Conservation (phyloP, 805 yeast genomes). For the Ogataea methanolica region DNA sequence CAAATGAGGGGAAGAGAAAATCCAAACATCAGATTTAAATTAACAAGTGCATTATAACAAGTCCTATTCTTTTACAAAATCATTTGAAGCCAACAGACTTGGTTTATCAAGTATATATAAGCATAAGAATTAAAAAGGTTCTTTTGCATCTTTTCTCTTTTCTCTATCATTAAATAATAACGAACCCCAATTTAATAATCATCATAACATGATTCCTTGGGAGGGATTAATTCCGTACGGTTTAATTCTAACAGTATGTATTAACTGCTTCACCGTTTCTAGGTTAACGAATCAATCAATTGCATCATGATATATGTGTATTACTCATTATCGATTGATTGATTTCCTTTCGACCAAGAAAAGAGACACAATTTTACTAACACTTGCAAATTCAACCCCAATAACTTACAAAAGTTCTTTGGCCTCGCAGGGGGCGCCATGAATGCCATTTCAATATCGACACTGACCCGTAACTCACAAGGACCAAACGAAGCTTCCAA, state of each 20-base stretch:
- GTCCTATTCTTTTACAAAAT: too few relatives aligned
- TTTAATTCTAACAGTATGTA: constrained; percentile 47
- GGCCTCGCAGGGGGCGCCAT: constrained; percentile 51
- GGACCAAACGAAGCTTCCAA: constrained; percentile 31
- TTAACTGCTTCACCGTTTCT: not conserved
- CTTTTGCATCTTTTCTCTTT: not conserved
- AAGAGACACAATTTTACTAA: not conserved
- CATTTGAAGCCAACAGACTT: too few relatives aligned
- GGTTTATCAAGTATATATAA: too few relatives aligned
- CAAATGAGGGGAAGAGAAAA: too few relatives aligned
- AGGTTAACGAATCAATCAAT: too few relatives aligned
- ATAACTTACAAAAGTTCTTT: constrained; percentile 31
- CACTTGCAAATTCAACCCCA: not conserved
- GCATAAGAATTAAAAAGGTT: not conserved
- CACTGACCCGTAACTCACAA: constrained; percentile 30
- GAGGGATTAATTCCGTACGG: constrained; percentile 64
- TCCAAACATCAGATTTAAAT: too few relatives aligned
- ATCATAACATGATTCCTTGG: constrained; percentile 54
- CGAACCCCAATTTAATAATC: not conserved
- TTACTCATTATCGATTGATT: too few relatives aligned
- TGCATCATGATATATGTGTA: too few relatives aligned
- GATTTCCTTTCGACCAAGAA: too few relatives aligned
- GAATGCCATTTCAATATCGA: constrained; percentile 29
- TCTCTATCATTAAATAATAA: not conserved
- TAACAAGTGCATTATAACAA: too few relatives aligned